Percentiles rank a stretch among this genome's conserved stretches.
phyloP scores from a whole-genome alignment of 2,329 filamentous ascomycete genomes.

The Hypoxylon sp. region DNA sequence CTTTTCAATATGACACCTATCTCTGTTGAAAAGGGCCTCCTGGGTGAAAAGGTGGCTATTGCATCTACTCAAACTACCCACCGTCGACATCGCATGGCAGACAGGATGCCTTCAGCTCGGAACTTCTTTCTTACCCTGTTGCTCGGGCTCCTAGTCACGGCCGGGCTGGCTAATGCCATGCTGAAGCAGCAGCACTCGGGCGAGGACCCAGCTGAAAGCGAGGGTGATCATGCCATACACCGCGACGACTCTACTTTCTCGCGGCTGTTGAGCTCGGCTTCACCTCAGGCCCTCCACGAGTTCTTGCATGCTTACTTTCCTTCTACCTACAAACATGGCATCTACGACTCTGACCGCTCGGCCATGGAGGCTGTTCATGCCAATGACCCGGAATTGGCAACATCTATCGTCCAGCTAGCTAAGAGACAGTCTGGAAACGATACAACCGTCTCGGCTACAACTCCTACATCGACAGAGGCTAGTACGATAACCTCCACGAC shows the following conservation, averaged over 20 bases:
- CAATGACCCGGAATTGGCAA: conserved; percentile 73
- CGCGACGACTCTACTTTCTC: conserved; percentile 61
- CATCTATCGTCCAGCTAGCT: conserved; percentile 74
- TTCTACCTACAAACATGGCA: conserved; percentile 76
- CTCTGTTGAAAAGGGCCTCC: conserved; percentile 25
- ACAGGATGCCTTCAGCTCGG: conserved; percentile 59
- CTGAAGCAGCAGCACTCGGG: conserved; percentile 46
- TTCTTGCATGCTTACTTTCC: conserved; percentile 75
- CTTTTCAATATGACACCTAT: conserved; percentile 37
- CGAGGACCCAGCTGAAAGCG: conserved; percentile 33
- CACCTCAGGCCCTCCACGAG: conserved; percentile 73
- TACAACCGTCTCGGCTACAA: conserved; percentile 52
- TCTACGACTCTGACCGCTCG: conserved; percentile 74
- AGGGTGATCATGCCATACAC: conserved; percentile 33
- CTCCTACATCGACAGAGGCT: conserved; percentile 28
- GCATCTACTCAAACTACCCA: conserved; percentile 15
- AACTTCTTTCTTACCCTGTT: conserved; percentile 55
- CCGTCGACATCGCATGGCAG: conserved; percentile 26
- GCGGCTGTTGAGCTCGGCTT: conserved; percentile 69
- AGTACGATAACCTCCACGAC: conserved; percentile 47
- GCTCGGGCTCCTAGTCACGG: conserved; percentile 52
- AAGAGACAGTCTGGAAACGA: conserved; percentile 65
- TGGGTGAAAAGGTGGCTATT: conserved; percentile 31
- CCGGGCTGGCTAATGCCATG: conserved; percentile 56
- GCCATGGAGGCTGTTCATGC: conserved; percentile 75